phyloP scores from a whole-genome alignment of 208 protist species.

The Pavlovales sp. region DNA sequence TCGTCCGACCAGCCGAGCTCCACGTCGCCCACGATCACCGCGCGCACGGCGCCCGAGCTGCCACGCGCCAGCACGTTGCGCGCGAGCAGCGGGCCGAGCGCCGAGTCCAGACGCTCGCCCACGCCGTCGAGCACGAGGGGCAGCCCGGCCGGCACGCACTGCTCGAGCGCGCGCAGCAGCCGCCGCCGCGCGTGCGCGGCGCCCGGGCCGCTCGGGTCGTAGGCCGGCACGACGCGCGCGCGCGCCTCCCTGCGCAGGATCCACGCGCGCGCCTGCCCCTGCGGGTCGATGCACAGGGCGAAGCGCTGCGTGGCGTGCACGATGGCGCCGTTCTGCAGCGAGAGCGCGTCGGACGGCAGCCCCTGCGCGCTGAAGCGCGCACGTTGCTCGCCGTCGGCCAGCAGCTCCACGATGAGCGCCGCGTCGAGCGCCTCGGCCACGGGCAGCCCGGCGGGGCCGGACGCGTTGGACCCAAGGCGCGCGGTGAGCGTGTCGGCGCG shows the following conservation, averaged over 20 bases:
- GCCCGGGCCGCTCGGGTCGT: slow-evolving; percentile 72
- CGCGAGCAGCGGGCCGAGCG: slow-evolving; percentile 94
- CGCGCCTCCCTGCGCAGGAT: slow-evolving; percentile 71
- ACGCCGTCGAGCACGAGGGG: slow-evolving; percentile 91
- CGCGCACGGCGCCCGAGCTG: slow-evolving; percentile 59
- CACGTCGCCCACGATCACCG: slow-evolving; percentile 77
- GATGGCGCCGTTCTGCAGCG: slow-evolving; percentile 98
- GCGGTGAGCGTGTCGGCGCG: slow-evolving; percentile 71
- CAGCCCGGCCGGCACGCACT: slow-evolving; percentile 76
- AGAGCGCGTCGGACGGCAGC: slow-evolving; percentile 95
- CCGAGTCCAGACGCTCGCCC: slow-evolving; percentile 87
- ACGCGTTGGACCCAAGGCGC: slow-evolving; percentile 55
- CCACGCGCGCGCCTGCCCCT: slow-evolving; percentile 93
- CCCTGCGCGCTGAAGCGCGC: slow-evolving; percentile 88
- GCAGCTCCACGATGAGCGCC: slow-evolving; percentile 87
- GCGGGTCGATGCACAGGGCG: slow-evolving; percentile 95
- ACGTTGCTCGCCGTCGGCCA: slow-evolving; percentile 83
- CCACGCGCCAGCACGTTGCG: slow-evolving; percentile 73
- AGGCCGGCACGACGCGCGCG: slow-evolving; percentile 77
- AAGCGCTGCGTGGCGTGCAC: slow-evolving; percentile 84
- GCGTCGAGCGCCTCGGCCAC: slow-evolving; percentile 76
- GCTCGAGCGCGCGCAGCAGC: slow-evolving; percentile 85
- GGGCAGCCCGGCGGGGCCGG: slow-evolving; percentile 60
- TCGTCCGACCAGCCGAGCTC: slow-evolving; percentile 55
- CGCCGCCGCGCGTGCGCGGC: slow-evolving; percentile 40